A percentile compares a stretch with the other conserved stretches of the same genome.
Conservation (phyloP, 169 alveolate species). For the Plasmodium yoelii region DNA sequence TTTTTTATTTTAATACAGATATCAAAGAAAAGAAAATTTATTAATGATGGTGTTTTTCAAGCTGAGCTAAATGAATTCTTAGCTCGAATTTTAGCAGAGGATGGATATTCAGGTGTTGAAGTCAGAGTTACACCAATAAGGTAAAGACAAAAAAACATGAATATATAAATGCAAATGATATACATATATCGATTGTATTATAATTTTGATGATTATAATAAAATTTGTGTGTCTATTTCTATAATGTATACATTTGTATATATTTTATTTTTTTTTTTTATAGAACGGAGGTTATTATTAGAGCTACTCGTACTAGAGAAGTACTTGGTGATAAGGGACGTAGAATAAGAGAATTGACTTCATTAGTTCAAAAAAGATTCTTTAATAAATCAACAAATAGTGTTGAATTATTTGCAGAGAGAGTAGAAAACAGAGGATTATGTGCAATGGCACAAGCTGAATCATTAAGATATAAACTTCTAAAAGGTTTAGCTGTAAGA, state of each 20-base stretch:
- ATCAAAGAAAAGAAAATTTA: conserved; percentile 96
- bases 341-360: conserved; percentile 97
- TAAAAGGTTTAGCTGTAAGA: conserved; percentile 98
- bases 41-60: conserved; percentile 99
- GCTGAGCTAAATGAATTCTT: conserved; percentile 99
- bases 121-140: conserved; percentile 94
- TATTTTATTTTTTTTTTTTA: conserved; percentile 14
- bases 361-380: conserved; percentile 97
- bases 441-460: conserved; percentile 99
- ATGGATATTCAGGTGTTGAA: conserved; percentile 99
- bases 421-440: conserved; percentile 96
- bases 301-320: conserved; percentile 98
- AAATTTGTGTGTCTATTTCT: conserved; percentile 19
- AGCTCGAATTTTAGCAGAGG: conserved; percentile 96
- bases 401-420: conserved; percentile 97
- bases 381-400: conserved; percentile 97
- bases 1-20: conserved; percentile 77
- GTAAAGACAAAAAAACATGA: conserved; percentile 24
- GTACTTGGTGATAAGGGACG: conserved; percentile 98
- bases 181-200: too few relatives aligned
- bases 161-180: not conserved
- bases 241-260: conserved; percentile 14
- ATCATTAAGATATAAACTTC: conserved; percentile 97
- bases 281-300: conserved; percentile 96
- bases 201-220: too few relatives aligned